Conservation (phyloP, 176 grass and related monocot species). For the Oryza australiensis region DNA sequence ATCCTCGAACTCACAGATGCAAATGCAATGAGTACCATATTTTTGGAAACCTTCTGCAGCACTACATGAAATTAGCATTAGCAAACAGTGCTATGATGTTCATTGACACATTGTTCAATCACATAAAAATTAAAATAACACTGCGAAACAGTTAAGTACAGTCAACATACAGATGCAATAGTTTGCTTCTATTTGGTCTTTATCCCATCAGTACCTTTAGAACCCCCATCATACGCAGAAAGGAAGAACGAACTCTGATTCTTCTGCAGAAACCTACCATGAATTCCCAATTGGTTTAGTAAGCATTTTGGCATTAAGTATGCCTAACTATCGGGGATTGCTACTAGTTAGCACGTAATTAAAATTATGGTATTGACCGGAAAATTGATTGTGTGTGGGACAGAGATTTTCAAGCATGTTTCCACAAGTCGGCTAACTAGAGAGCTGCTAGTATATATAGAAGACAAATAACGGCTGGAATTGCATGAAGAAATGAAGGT, state of each 20-base stretch:
- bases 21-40: too few relatives aligned
- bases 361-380: background rate
- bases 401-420: background rate
- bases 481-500: background rate
- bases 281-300: background rate
- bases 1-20: too few relatives aligned
- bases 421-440: background rate
- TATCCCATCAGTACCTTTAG: conserved; percentile 38
- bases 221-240: conserved; percentile 52
- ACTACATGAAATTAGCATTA: background rate
- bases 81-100: background rate
- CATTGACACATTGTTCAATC: background rate
- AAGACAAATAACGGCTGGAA: background rate
- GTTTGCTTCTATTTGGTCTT: conserved; percentile 39
- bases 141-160: conserved; percentile 15
- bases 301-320: background rate
- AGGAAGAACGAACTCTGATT: conserved; percentile 73
- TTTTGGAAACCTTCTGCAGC: too few relatives aligned
- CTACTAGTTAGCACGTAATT: background rate
- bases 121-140: conserved; percentile 25
- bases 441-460: background rate
- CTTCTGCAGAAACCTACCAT: conserved; percentile 90
- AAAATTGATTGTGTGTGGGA: background rate
- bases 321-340: background rate
- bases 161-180: conserved; percentile 23